Percentiles rank a stretch among this genome's conserved stretches.
Conservation (phyloP, 2,329 filamentous ascomycete genomes). For the Arthrobotrys conoides region DNA sequence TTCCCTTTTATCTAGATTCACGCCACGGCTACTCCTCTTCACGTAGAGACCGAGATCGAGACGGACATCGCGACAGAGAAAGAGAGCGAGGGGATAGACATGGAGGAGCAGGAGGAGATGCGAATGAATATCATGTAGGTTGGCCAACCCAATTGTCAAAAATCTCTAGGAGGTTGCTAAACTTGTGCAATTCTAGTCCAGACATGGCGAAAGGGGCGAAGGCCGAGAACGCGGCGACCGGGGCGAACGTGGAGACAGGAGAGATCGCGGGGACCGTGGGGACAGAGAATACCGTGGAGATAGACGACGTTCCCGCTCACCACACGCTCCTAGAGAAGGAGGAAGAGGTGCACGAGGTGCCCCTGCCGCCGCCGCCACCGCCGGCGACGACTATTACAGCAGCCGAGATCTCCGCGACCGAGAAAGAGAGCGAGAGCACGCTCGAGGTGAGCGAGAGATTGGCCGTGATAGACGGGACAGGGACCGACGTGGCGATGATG, state of each 20-base stretch:
- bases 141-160: background rate
- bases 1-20: conserved; percentile 58
- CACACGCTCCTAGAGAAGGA: conserved; percentile 59
- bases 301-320: conserved; percentile 67
- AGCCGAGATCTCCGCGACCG: conserved; percentile 78
- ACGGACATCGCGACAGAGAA: conserved; percentile 60
- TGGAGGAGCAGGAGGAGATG: conserved; percentile 41
- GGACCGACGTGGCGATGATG: conserved; percentile 61
- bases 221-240: conserved; percentile 64
- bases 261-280: conserved; percentile 64
- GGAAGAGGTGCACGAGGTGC: conserved; percentile 66
- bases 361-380: conserved; percentile 70
- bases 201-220: conserved; percentile 63
- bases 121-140: conserved; percentile 53
- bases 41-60: conserved; percentile 59
- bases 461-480: conserved; percentile 78
- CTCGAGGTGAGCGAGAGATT: conserved; percentile 68
- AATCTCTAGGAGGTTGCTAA: background rate
- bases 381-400: conserved; percentile 80
- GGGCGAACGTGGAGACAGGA: conserved; percentile 66
- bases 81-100: conserved; percentile 54
- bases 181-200: conserved; percentile 60
- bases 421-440: conserved; percentile 81
- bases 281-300: conserved; percentile 69
- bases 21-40: conserved; percentile 59